A percentile compares a stretch with the other conserved stretches of the same genome.
Evolutionary conservation across 768 basidiomycete species (phyloP).

Genomic region (Porpolomopsis calyptriformis): DNA sequence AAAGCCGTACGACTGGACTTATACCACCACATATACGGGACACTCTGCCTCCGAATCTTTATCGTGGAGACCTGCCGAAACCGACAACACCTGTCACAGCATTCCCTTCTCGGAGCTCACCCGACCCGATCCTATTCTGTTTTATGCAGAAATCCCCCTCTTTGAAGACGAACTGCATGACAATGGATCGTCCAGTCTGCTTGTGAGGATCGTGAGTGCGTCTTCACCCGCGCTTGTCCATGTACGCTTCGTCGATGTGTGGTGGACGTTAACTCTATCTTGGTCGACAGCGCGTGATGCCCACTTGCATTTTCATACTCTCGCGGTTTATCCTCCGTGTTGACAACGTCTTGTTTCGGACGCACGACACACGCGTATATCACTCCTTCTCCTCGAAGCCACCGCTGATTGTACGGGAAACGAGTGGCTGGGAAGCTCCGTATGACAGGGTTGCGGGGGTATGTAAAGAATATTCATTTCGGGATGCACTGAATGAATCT

Average conservation of each 20-base stretch:
- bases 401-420: constrained; percentile 64
- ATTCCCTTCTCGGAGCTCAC: constrained; percentile 83
- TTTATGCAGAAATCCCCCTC: constrained; percentile 89
- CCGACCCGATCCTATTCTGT: constrained; percentile 91
- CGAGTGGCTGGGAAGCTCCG: constrained; percentile 82
- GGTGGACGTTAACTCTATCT: constrained; percentile 2
- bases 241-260: neutral
- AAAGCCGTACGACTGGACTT: constrained; percentile 97
- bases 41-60: constrained; percentile 25
- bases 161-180: constrained; percentile 98
- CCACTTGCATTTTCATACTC: constrained; percentile 85
- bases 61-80: constrained; percentile 46
- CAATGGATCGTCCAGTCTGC: constrained; percentile 79
- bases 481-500: constrained; percentile 1
- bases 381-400: constrained; percentile 62
- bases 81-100: constrained; percentile 41
- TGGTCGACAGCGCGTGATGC: constrained; percentile 89
- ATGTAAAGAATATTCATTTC: constrained; percentile 17
- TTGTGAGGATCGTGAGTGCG: constrained; percentile 74
- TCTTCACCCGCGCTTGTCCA: neutral
- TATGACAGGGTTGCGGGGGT: constrained; percentile 76
- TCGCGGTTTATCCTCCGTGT: constrained; percentile 88
- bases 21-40: constrained; percentile 81
- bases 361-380: constrained; percentile 81
- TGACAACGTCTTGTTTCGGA: constrained; percentile 88